Evolutionary conservation across 371 early-diverging fungal genomes (phyloP).

Genomic region (Mortierella sp.): DNA sequence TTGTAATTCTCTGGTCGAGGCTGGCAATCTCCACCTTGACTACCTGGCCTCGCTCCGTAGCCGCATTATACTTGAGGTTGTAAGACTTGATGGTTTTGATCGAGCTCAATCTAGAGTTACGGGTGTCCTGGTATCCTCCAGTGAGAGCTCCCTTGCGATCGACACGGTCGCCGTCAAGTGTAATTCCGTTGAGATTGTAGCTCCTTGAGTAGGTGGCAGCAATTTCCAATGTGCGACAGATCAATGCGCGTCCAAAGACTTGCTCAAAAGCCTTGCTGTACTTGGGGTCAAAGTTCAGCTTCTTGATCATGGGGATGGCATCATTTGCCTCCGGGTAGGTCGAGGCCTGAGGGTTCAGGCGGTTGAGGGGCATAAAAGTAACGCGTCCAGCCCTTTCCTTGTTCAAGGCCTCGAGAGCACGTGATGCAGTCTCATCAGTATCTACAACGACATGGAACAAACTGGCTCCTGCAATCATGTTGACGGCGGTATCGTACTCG

Average conservation of each 20-base stretch:
- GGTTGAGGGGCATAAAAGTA: conserved; percentile 98
- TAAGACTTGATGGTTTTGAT: conserved; percentile 64
- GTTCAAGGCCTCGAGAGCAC: conserved; percentile 82
- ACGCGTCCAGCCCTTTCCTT: conserved; percentile 87
- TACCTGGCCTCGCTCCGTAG: conserved; percentile 60
- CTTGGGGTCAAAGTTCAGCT: conserved; percentile 77
- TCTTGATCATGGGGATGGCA: conserved; percentile 86
- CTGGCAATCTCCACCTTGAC: conserved; percentile 66
- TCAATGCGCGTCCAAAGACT: conserved; percentile 92
- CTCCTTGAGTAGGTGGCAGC: conserved; percentile 85
- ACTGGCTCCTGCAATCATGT: conserved; percentile 90
- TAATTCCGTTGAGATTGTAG: conserved; percentile 87
- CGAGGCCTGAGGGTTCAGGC: conserved; percentile 71
- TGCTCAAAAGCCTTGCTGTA: conserved; percentile 85
- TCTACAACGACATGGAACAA: conserved; percentile 99
- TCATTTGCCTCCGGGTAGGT: conserved; percentile 83
- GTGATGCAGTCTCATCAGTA: conserved; percentile 90
- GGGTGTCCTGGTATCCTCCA: conserved; percentile 91
- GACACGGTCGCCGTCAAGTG: conserved; percentile 94
- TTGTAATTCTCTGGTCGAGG: conserved; percentile 83
- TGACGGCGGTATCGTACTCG: conserved; percentile 89
- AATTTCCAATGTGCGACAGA: conserved; percentile 91
- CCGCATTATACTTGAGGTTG: conserved; percentile 63
- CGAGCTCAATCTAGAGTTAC: conserved; percentile 83
- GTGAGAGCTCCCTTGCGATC: conserved; percentile 95